These are phyloP conservation scores for Pseudogymnoascus sp. DNA, from an alignment of 2,329 filamentous ascomycete genomes.

Conservation along the genomic window DNA sequence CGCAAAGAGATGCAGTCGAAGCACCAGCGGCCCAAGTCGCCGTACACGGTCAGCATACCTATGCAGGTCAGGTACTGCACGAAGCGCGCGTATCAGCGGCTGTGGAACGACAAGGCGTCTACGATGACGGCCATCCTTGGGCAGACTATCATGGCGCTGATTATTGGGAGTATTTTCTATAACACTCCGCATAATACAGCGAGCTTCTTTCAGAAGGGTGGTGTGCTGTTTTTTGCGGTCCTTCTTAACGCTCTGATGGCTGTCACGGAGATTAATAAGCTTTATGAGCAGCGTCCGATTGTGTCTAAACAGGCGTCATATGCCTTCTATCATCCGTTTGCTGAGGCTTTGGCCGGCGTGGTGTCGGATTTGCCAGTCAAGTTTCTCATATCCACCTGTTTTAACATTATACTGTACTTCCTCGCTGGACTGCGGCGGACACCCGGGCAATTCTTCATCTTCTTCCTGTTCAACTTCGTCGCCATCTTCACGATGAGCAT, in stretches of 20 bases:
- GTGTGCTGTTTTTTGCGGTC: constrained; percentile 59
- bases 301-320: constrained; percentile 40
- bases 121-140: constrained; percentile 14
- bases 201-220: constrained; percentile 54
- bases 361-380: constrained; percentile 52
- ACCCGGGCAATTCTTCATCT: constrained; percentile 75
- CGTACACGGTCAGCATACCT: constrained; percentile 69
- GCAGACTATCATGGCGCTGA: constrained; percentile 47
- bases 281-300: constrained; percentile 40
- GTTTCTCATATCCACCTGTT: constrained; percentile 41
- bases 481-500: constrained; percentile 73
- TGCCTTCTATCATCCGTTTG: constrained; percentile 41
- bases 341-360: constrained; percentile 49
- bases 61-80: constrained; percentile 75
- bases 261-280: constrained; percentile 64
- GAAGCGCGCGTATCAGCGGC: constrained; percentile 67
- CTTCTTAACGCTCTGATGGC: constrained; percentile 58
- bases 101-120: constrained; percentile 43
- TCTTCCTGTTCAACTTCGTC: constrained; percentile 66
- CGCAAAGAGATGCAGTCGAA: constrained; percentile 36
- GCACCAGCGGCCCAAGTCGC: constrained; percentile 59
- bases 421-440: constrained; percentile 71
- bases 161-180: constrained; percentile 56
- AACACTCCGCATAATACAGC: constrained; percentile 44
- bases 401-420: constrained; percentile 60